phyloP scores from a whole-genome alignment of 2,329 filamentous ascomycete species.

The Venturiaceae sp. region DNA sequence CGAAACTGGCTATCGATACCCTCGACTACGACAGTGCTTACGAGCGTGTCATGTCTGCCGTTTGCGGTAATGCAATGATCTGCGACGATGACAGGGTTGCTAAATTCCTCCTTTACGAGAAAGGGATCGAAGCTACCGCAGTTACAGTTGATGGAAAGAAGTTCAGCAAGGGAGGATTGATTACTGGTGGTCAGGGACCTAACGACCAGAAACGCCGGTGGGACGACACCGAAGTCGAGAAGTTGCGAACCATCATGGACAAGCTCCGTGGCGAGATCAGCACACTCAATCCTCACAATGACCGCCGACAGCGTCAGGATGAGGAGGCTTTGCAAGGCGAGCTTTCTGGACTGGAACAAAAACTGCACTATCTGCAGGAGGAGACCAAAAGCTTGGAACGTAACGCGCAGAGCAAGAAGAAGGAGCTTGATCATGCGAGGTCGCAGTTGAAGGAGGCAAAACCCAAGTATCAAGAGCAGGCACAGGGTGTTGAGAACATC shows the following conservation, averaged over 20 bases:
- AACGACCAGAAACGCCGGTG: constrained; percentile 69
- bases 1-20: constrained; percentile 85
- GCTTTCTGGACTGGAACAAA: constrained; percentile 61
- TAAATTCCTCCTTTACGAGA: constrained; percentile 80
- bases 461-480: constrained; percentile 68
- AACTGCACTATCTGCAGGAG: constrained; percentile 58
- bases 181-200: constrained; percentile 86
- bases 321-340: constrained; percentile 78
- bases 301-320: constrained; percentile 62
- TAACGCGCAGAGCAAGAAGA: constrained; percentile 76
- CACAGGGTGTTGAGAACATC: constrained; percentile 55
- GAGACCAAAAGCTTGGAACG: constrained; percentile 71
- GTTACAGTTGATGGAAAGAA: constrained; percentile 93
- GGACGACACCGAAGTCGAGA: constrained; percentile 82
- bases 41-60: constrained; percentile 88
- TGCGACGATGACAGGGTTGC: constrained; percentile 82
- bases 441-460: constrained; percentile 65
- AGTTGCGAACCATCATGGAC: constrained; percentile 65
- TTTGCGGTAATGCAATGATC: constrained; percentile 89
- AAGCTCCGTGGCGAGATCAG: constrained; percentile 70
- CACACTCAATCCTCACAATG: constrained; percentile 57
- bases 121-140: constrained; percentile 79
- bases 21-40: constrained; percentile 86
- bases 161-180: constrained; percentile 91
- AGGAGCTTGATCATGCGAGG: constrained; percentile 65